phyloP scores from a whole-genome alignment of 2,329 filamentous ascomycete species.

The Didymella pinodella region DNA sequence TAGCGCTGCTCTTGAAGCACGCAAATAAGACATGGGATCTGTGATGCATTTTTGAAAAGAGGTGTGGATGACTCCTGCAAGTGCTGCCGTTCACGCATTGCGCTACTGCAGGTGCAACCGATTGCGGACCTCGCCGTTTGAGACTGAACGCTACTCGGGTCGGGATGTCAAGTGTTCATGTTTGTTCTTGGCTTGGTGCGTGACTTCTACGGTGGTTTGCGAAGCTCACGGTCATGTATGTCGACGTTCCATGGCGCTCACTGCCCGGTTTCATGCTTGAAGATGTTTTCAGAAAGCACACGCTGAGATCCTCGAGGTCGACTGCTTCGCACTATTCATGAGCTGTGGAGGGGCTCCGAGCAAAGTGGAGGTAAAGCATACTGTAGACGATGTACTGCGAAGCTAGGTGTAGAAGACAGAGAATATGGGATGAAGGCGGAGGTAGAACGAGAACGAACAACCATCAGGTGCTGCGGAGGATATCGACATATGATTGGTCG shows the following conservation, averaged over 20 bases:
- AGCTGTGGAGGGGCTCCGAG: no score
- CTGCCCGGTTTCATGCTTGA: neutral
- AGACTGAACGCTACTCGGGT: neutral
- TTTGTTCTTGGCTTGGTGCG: neutral
- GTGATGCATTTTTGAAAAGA: neutral
- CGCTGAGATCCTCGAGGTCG: no score
- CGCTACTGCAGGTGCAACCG: conserved; percentile 5
- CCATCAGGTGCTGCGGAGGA: conserved; percentile 10
- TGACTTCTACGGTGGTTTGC: no score
- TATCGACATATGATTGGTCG: conserved; percentile 4
- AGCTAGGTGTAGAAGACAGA: neutral
- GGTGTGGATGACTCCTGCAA: neutral
- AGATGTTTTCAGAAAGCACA: neutral
- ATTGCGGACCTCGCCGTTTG: neutral
- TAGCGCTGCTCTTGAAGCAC: neutral
- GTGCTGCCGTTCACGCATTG: neutral
- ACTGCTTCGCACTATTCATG: no score
- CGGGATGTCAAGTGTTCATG: neutral
- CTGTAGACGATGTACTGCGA: neutral
- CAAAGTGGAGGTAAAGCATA: no score
- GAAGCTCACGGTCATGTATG: neutral
- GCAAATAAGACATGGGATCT: neutral
- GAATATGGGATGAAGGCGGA: no score
- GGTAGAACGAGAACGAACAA: neutral
- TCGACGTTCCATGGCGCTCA: neutral